A percentile compares a stretch with the other conserved stretches of the same genome.
These are phyloP conservation scores for Aurinia saxatilis DNA, from an alignment of 345 rosid genomes.

Conservation along the genomic window DNA sequence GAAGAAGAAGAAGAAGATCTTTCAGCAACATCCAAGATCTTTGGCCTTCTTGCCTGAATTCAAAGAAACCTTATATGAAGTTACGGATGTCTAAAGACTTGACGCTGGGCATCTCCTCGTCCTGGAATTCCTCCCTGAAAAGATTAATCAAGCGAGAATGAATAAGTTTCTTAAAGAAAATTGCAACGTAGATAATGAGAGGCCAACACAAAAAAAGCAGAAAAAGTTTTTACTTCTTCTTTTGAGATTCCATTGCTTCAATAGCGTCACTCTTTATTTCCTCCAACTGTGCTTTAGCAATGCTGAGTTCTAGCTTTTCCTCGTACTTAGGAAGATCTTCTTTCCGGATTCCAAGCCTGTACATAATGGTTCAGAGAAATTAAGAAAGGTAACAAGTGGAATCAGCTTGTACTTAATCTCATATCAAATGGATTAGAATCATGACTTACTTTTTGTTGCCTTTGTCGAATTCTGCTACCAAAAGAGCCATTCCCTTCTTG, in stretches of 20 bases:
- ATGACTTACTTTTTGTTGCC: conserved; percentile 62
- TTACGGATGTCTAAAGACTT: conserved; percentile 90
- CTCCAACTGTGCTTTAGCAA: conserved; percentile 81
- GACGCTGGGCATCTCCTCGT: conserved; percentile 64
- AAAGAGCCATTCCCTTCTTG: conserved; percentile 84
- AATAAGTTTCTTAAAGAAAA: neutral
- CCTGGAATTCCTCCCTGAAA: conserved; percentile 88
- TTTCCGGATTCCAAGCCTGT: conserved; percentile 77
- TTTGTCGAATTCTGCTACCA: conserved; percentile 83
- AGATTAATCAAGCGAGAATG: too few relatives aligned
- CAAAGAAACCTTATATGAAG: conserved; percentile 43
- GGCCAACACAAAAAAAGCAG: neutral
- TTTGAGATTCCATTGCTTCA: conserved; percentile 94
- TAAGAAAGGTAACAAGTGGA: too few relatives aligned
- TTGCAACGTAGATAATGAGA: neutral
- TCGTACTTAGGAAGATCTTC: conserved; percentile 93
- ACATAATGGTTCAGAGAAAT: neutral
- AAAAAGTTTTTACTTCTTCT: conserved; percentile 52
- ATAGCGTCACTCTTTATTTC: conserved; percentile 84
- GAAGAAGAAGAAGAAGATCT: too few relatives aligned
- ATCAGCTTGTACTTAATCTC: too few relatives aligned
- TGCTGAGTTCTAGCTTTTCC: conserved; percentile 68
- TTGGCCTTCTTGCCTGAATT: too few relatives aligned
- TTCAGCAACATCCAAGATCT: too few relatives aligned
- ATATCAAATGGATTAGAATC: too few relatives aligned